Percentiles rank a stretch among this genome's conserved stretches.
phyloP scores from a whole-genome alignment of 495 filamentous ascomycete species.

The Viridothelium virens region DNA sequence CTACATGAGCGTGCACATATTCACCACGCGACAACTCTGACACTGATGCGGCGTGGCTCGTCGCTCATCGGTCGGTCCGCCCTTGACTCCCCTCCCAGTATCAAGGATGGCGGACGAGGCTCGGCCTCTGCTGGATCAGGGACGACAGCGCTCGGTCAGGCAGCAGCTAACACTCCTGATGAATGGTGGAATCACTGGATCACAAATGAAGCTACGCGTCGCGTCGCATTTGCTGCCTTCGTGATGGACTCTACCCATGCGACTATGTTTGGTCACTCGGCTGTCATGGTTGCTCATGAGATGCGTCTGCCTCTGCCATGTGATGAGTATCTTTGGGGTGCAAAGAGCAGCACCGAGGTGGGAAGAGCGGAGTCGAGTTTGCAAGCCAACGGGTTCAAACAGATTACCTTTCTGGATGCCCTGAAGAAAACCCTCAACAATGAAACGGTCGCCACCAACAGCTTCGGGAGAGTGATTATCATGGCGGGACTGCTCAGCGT shows the following conservation, averaged over 20 bases:
- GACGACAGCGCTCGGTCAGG: slow-evolving; percentile 23
- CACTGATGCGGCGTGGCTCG: slow-evolving; percentile 86
- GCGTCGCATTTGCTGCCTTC: slow-evolving; percentile 90
- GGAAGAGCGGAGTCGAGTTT: slow-evolving; percentile 77
- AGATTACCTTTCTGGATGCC: slow-evolving; percentile 82
- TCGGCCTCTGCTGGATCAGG: slow-evolving; percentile 17
- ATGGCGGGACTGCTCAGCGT: slow-evolving; percentile 93
- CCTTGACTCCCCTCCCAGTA: slow-evolving; percentile 78
- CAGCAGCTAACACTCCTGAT: slow-evolving; percentile 53
- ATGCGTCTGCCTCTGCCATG: slow-evolving; percentile 88
- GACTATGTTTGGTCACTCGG: slow-evolving; percentile 96
- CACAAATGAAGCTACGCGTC: slow-evolving; percentile 80
- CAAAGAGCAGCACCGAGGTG: slow-evolving; percentile 81
- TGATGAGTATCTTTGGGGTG: slow-evolving; percentile 90
- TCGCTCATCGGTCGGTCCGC: slow-evolving; percentile 87
- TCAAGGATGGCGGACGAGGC: slow-evolving; percentile 40
- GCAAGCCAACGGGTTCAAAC: slow-evolving; percentile 74
- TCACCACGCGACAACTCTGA: slow-evolving; percentile 91
- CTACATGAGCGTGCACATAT: slow-evolving; percentile 95
- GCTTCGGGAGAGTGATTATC: slow-evolving; percentile 88
- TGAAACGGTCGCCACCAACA: slow-evolving; percentile 82
- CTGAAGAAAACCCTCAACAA: slow-evolving; percentile 84
- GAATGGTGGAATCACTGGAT: slow-evolving; percentile 98
- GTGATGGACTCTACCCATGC: slow-evolving; percentile 94
- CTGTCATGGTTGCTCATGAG: slow-evolving; percentile 95